Evolutionary conservation across 2,329 filamentous ascomycete species (phyloP), one percentile per base, ranked within the genome.

Genomic region (Sphaerulina vaccinii): DNA sequence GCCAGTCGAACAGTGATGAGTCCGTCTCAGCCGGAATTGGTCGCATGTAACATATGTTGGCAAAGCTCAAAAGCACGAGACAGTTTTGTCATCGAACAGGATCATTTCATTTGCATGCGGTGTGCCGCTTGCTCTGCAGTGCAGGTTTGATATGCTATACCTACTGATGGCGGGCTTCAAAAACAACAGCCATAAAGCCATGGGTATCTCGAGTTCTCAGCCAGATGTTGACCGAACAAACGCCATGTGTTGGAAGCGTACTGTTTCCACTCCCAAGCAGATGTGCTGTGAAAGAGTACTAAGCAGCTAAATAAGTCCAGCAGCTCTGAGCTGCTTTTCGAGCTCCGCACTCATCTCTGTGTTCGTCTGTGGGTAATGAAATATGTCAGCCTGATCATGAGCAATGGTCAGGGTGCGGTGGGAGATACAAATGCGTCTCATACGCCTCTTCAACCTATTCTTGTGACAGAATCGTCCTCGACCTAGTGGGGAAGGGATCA

Each of bases 401-500:
- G 19, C 10, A 18, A 24, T 35, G 23, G 29, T 18, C 33, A 39
- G 43, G 27, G 51, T 44, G 38, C 32, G 37, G 41, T 37, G 51
- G 49, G 54, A 44, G 53, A 52, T 54, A 56, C 52, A 54, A 40
- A 54, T 49, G 49, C 51, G 48, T 40, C 42, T 41, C 37, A 33
- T 47, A 41, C 38, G 21, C 40, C 19, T 43, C 52, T 53, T 69
- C 65, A 69, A 57, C 65, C 90, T 75, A 95, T 88, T 76, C 88
- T 92, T 43, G 70, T 72, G 49, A 72, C 63, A 59, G 63, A 65
- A 53, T 72, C 70, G 56, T 71, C 70, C 61, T 71, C 70, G 58
- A 70, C 66, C 70, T 72, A 62, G 36, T 32, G 57, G 51, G 42
- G 40, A 57, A 59, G 54, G 56, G 40, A 65, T 67, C 64, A 67